Evolutionary conservation across 306 rosid species (phyloP).

Genomic region (Parietaria judaica): DNA sequence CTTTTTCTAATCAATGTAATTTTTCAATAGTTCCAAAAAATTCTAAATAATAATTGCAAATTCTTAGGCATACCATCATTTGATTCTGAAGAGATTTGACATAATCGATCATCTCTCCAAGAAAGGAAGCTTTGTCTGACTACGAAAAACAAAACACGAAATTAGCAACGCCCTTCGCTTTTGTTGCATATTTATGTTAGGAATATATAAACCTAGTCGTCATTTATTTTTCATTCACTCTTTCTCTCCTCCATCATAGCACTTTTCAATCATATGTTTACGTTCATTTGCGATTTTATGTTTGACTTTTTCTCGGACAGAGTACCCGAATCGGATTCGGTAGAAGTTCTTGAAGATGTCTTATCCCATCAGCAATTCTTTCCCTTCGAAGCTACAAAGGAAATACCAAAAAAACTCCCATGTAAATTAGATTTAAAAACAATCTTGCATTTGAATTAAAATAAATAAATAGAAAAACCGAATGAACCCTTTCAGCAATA

Average conservation of each 20-base stretch:
- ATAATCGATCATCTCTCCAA: constrained; percentile 44
- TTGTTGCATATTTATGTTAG: no score
- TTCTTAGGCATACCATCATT: constrained; percentile 28
- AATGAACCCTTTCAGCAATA: constrained; percentile 44
- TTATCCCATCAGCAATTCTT: constrained; percentile 43
- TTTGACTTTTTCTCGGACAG: background rate
- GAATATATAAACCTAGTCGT: background rate
- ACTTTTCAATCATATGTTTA: background rate
- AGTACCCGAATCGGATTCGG: constrained; percentile 34
- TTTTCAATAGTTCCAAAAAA: background rate
- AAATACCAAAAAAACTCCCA: background rate
- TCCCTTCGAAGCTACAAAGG: constrained; percentile 36
- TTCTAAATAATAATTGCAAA: background rate
- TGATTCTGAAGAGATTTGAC: constrained; percentile 42
- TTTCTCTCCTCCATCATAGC: background rate
- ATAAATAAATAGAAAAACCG: background rate
- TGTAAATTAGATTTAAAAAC: background rate
- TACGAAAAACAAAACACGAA: constrained; percentile 11
- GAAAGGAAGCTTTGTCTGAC: constrained; percentile 44
- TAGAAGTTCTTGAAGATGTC: constrained; percentile 36
- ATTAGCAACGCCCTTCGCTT: no score
- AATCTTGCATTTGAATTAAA: background rate
- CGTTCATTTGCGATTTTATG: no score
- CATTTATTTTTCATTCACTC: background rate
- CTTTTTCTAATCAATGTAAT: background rate